A percentile compares a stretch with the other conserved stretches of the same genome.
phyloP scores from a whole-genome alignment of 331 rosid genomes.

The Phaseolus coccineus region DNA sequence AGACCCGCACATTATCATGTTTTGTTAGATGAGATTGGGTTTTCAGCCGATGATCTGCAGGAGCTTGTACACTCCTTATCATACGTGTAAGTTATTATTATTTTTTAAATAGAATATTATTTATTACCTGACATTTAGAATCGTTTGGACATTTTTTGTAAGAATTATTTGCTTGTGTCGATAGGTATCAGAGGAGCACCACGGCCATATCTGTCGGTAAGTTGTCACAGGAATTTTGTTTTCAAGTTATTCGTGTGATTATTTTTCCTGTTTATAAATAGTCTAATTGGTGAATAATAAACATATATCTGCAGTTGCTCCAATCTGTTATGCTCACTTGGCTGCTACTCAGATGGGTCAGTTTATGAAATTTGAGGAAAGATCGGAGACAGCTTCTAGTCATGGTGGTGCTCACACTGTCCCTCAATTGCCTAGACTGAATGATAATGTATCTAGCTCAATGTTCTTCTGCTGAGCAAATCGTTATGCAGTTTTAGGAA shows the following conservation, averaged over 20 bases:
- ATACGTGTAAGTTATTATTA: constrained; percentile 76
- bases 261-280: neutral
- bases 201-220: constrained; percentile 96
- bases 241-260: too few relatives aligned
- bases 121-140: neutral
- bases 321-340: constrained; percentile 87
- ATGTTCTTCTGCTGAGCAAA: constrained; percentile 84
- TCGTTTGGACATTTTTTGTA: neutral
- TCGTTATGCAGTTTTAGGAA: neutral
- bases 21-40: constrained; percentile 78
- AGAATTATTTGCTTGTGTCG: constrained; percentile 1
- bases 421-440: constrained; percentile 78
- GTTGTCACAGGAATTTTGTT: neutral
- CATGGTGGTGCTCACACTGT: constrained; percentile 75
- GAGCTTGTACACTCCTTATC: constrained; percentile 91
- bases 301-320: constrained; percentile 73
- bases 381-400: constrained; percentile 85
- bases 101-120: too few relatives aligned
- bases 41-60: constrained; percentile 88
- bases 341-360: constrained; percentile 89
- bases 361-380: constrained; percentile 79
- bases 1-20: constrained; percentile 95
- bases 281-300: neutral
- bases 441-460: constrained; percentile 63
- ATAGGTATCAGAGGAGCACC: constrained; percentile 95